Conservation (phyloP, 345 rosid species). For the Acer saccharum region DNA sequence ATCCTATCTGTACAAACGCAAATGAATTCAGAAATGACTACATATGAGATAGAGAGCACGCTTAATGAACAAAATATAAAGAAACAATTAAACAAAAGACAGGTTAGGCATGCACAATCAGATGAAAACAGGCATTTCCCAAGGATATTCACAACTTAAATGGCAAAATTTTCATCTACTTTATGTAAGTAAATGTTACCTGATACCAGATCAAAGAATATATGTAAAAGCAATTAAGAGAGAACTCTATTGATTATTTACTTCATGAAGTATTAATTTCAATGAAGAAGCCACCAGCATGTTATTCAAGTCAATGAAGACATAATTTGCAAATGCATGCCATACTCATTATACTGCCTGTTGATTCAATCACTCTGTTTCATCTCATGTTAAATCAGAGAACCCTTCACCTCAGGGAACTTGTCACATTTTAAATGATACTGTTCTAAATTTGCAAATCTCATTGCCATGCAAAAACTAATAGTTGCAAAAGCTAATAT, state of each 20-base stretch:
- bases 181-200: too few species aligned
- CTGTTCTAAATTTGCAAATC: neutral
- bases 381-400: neutral
- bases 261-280: neutral
- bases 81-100: neutral
- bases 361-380: neutral
- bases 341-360: too few species aligned
- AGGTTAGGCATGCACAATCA: neutral
- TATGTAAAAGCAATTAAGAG: too few species aligned
- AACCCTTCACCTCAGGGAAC: neutral
- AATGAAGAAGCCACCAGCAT: neutral
- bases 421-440: neutral
- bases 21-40: neutral
- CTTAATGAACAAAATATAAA: neutral
- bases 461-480: neutral
- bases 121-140: neutral
- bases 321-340: neutral
- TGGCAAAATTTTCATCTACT: too few species aligned
- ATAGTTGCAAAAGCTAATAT: neutral
- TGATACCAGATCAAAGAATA: too few species aligned
- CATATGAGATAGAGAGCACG: neutral
- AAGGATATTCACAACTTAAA: too few species aligned
- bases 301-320: neutral
- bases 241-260: too few species aligned
- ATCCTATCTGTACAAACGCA: conserved; percentile 43